phyloP scores from a whole-genome alignment of 2,329 filamentous ascomycete genomes.

The Ilyonectria destructans region DNA sequence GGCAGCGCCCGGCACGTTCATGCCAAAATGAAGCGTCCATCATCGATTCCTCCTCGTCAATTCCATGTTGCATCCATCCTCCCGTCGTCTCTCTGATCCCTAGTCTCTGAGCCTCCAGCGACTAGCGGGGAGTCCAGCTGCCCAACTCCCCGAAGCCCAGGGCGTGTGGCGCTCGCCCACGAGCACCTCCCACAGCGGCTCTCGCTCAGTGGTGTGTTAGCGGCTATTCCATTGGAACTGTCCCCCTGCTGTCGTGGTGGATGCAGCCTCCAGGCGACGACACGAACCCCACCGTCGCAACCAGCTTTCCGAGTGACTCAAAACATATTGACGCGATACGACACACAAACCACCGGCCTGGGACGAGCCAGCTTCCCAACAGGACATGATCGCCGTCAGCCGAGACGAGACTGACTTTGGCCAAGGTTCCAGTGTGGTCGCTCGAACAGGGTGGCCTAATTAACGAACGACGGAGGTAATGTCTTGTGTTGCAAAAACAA shows the following conservation, averaged over 20 bases:
- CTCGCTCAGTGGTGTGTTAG: background rate
- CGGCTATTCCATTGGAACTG: background rate
- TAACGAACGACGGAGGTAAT: background rate
- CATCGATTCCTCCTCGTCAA: background rate
- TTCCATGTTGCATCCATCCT: background rate
- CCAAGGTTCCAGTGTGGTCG: background rate
- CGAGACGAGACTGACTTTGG: background rate
- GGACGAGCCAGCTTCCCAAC: background rate
- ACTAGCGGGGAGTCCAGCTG: constrained; percentile 14
- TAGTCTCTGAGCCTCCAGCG: too few species aligned
- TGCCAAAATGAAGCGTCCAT: too few species aligned
- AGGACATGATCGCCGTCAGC: background rate
- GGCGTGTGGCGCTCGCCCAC: background rate
- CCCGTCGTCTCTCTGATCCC: too few species aligned
- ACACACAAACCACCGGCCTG: background rate
- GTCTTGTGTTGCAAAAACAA: background rate
- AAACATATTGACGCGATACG: background rate
- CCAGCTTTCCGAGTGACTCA: background rate
- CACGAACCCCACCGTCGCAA: background rate
- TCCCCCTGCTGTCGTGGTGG: background rate
- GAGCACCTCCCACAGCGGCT: background rate
- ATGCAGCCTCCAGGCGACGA: background rate
- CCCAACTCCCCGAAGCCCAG: constrained; percentile 14
- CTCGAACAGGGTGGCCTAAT: background rate
- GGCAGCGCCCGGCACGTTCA: too few species aligned